These are phyloP conservation scores for Mariannaea sp. DNA, from an alignment of 2,329 filamentous ascomycete species.

Conservation along the genomic window DNA sequence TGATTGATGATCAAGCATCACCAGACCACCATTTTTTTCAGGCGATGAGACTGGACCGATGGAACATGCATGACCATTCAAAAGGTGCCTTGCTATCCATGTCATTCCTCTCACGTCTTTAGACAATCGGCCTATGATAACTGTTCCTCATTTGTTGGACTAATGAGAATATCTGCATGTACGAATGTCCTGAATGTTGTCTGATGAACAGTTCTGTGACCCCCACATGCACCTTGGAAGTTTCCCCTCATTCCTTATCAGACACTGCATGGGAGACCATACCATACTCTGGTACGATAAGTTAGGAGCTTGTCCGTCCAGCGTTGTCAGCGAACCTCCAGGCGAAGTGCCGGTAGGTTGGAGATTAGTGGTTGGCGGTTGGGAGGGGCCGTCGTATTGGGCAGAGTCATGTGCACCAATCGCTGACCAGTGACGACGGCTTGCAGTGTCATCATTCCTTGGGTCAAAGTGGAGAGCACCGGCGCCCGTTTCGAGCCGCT, in stretches of 20 bases:
- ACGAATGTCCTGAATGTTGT: too few species aligned
- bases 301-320: too few species aligned
- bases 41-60: slow-evolving; percentile 15
- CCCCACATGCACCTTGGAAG: slow-evolving; percentile 1
- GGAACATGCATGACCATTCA: too few species aligned
- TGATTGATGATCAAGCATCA: slow-evolving; percentile 14
- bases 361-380: too few species aligned
- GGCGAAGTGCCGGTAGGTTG: too few species aligned
- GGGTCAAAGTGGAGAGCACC: slow-evolving; percentile 19
- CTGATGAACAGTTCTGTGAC: too few species aligned
- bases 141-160: too few species aligned
- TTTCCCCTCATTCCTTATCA: slow-evolving; percentile 5
- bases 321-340: too few species aligned
- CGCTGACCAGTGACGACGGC: not conserved
- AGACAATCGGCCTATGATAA: too few species aligned
- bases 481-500: slow-evolving; percentile 34
- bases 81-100: too few species aligned
- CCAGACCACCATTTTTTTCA: slow-evolving; percentile 14
- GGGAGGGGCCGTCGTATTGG: not conserved
- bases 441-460: slow-evolving; percentile 3
- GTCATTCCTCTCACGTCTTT: slow-evolving; percentile 3
- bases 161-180: too few species aligned
- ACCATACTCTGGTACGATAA: too few species aligned
- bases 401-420: not conserved
- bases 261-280: not conserved